Evolutionary conservation across 257 asterid species (phyloP), one percentile per base, ranked within the genome.

Genomic region (Solanum sitiens): DNA sequence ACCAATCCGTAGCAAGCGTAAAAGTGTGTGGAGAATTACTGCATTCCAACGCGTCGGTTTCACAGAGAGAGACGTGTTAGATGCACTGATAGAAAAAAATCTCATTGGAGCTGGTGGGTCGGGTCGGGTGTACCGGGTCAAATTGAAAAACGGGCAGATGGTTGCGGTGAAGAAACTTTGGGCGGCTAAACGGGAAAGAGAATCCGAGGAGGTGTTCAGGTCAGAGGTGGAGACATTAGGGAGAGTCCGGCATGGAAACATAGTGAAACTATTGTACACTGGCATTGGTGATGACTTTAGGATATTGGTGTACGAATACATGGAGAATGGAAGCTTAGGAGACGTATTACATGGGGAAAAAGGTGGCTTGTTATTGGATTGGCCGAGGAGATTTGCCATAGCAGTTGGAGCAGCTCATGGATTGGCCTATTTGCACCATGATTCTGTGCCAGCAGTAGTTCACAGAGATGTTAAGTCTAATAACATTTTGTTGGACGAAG

Each of bases 101-200:
- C 92, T 96, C 14, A 91, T 96, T 25, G 99, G 95, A 67, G 89
- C 95, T 0, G 99, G 99, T 3, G 96, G 95, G 63, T 96, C 99
- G 3, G 98, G 98, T 21, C 93, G 90, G 63, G 99, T 96, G 16
- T 95, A 93, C 84, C 91, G 94, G 63, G 95, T 95, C 76, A 86
- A 39, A 80, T 71, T 94, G 91, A 95, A 93, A 86, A 91, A 33
- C 14, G 99, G 98, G n/a, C 91, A 89, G 88, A 85, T 83, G 3
- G 93, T 96, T 27, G 99, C 99, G 1, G 98, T 96, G n/a, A 96
- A 96, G 91, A 90, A 94, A 90, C 94, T 96, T 1, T 96, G 96
- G 98, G 95, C 93, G 73, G 89, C 92, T 16, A 93, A 89, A 47
- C 89, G 89, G 23, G 86, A 89, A 6, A 89, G 89, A 20, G 96